Conservation (phyloP, 352 stramenopile species). For the Phytophthora sp. region DNA sequence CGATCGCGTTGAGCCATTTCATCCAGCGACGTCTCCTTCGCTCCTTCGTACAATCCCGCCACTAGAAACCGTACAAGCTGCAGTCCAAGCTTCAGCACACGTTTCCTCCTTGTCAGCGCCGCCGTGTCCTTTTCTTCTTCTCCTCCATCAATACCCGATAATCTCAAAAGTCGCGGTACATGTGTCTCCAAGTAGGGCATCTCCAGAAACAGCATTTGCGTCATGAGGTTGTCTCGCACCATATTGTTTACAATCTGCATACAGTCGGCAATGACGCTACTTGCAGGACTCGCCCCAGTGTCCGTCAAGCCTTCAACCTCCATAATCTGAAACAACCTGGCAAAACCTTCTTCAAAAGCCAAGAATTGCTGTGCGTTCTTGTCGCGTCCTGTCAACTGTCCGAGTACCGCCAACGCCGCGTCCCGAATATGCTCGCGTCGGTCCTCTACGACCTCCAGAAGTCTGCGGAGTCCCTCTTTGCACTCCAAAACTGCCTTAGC, state of each 20-base stretch:
- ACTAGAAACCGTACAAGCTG: constrained; percentile 77
- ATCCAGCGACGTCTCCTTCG: constrained; percentile 48
- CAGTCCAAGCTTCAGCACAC: constrained; percentile 62
- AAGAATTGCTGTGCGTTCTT: constrained; percentile 84
- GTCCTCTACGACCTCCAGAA: constrained; percentile 82
- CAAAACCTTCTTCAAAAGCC: constrained; percentile 83
- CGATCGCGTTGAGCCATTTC: constrained; percentile 62
- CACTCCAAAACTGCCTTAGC: constrained; percentile 56
- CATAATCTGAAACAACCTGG: constrained; percentile 79
- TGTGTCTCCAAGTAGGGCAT: constrained; percentile 62
- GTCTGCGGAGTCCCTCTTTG: constrained; percentile 68
- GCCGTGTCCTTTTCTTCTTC: constrained; percentile 25
- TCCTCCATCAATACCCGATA: constrained; percentile 32
- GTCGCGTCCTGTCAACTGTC: constrained; percentile 69
- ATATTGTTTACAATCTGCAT: constrained; percentile 86
- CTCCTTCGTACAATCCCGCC: constrained; percentile 61
- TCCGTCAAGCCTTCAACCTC: constrained; percentile 64
- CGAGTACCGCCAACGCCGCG: constrained; percentile 67
- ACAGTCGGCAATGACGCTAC: constrained; percentile 69
- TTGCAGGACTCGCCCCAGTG: constrained; percentile 32
- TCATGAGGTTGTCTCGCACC: constrained; percentile 80
- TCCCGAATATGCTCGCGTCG: constrained; percentile 86
- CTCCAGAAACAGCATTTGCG: constrained; percentile 74
- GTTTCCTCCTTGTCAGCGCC: constrained; percentile 50
- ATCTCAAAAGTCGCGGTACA: constrained; percentile 52